Evolutionary conservation across 2,329 filamentous ascomycete genomes (phyloP).

Genomic region (Cladophialophora chaetospira): DNA sequence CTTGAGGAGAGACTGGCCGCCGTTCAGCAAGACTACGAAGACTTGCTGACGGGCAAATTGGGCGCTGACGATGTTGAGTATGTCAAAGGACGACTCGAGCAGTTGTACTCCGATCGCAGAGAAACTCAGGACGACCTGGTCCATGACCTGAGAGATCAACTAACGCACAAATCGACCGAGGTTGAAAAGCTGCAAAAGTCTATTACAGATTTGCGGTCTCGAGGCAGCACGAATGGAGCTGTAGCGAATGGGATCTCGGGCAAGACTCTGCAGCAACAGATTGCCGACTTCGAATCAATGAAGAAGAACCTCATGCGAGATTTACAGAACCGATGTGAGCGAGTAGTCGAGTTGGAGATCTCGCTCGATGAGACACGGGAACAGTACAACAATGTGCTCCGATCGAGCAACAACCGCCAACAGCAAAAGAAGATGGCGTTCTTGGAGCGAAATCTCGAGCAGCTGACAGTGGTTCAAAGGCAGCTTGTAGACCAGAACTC

Average conservation of each 20-base stretch:
- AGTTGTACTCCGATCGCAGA: conserved; percentile 74
- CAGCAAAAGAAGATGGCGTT: conserved; percentile 99
- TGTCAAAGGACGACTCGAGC: conserved; percentile 75
- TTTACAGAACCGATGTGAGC: conserved; percentile 95
- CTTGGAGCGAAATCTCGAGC: conserved; percentile 95
- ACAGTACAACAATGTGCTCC: conserved; percentile 98
- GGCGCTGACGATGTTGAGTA: conserved; percentile 78
- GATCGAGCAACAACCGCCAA: conserved; percentile 94
- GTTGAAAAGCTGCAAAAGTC: conserved; percentile 77
- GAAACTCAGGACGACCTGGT: conserved; percentile 72
- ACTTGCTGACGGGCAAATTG: conserved; percentile 76
- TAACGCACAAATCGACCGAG: conserved; percentile 76
- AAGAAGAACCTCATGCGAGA: conserved; percentile 99
- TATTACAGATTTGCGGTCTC: conserved; percentile 76
- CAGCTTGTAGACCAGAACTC: conserved; percentile 98
- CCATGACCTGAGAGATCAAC: conserved; percentile 74
- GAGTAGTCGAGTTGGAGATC: conserved; percentile 97
- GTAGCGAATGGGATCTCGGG: conserved; percentile 68
- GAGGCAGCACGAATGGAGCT: conserved; percentile 46
- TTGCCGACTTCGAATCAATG: conserved; percentile 98
- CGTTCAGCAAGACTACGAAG: conserved; percentile 81
- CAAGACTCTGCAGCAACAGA: conserved; percentile 96
- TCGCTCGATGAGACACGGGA: conserved; percentile 95
- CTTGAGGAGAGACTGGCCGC: conserved; percentile 74
- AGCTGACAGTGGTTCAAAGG: conserved; percentile 93